Evolutionary conservation across 257 asterid species (phyloP).

Genomic region (Solanum pennellii): DNA sequence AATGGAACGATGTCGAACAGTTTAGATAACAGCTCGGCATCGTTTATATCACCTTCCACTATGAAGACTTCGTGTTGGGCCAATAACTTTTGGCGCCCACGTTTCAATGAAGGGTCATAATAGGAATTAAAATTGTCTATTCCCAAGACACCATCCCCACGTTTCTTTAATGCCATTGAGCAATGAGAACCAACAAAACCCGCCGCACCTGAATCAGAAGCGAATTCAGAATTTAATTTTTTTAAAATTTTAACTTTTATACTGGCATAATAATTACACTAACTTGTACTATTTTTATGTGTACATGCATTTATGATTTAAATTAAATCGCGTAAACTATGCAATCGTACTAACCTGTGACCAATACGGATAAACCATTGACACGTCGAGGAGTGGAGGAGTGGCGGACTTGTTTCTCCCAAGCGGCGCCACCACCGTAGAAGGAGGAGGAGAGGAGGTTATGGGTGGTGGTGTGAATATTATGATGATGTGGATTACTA

Average conservation of each 20-base stretch:
- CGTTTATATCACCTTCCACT: slow-evolving; percentile 75
- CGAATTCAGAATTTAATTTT: background rate
- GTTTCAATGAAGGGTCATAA: slow-evolving; percentile 71
- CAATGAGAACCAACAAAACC: slow-evolving; percentile 89
- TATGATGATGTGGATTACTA: slow-evolving; percentile 8
- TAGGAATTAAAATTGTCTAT: slow-evolving; percentile 83
- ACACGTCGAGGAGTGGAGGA: slow-evolving; percentile 78
- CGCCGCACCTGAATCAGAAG: slow-evolving; percentile 60
- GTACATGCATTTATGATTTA: background rate
- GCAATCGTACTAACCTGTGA: slow-evolving; percentile 39
- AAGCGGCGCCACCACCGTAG: slow-evolving; percentile 59
- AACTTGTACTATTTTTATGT: background rate
- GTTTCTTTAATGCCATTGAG: slow-evolving; percentile 57
- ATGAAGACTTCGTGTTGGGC: slow-evolving; percentile 38
- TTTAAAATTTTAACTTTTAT: accelerated
- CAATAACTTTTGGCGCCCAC: slow-evolving; percentile 51
- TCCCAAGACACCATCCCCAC: slow-evolving; percentile 90
- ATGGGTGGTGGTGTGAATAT: slow-evolving; percentile 33
- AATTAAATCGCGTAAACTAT: background rate
- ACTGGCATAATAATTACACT: background rate
- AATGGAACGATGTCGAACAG: slow-evolving; percentile 80
- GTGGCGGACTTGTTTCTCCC: slow-evolving; percentile 79
- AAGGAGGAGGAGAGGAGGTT: slow-evolving; percentile 65
- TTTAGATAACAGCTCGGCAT: slow-evolving; percentile 39
- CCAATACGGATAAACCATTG: slow-evolving; percentile 67